Evolutionary conservation across 2,329 filamentous ascomycete species (phyloP).

Genomic region (Beauveria asiatica): DNA sequence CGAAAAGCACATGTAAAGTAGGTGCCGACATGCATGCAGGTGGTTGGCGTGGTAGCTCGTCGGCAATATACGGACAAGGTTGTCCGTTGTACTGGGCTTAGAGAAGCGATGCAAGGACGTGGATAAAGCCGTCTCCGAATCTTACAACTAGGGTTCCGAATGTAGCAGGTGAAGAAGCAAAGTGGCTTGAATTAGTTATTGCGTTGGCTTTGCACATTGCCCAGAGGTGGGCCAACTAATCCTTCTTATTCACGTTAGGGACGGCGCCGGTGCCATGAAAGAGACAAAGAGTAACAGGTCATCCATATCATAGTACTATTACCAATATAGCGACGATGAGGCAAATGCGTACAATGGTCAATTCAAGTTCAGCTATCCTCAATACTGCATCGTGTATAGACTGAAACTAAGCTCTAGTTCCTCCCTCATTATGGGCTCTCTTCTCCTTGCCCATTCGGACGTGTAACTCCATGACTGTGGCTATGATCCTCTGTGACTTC

Average conservation of each 20-base stretch:
- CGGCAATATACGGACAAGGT: not conserved
- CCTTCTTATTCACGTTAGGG: not conserved
- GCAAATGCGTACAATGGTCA: too few relatives aligned
- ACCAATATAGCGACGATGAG: too few relatives aligned
- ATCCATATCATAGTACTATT: too few relatives aligned
- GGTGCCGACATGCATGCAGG: not conserved
- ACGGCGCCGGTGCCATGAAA: not conserved
- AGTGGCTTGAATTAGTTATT: not conserved
- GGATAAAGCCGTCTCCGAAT: not conserved
- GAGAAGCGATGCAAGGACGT: not conserved
- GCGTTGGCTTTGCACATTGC: not conserved
- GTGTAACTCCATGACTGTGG: too few relatives aligned
- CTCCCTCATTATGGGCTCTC: too few relatives aligned
- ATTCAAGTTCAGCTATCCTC: too few relatives aligned
- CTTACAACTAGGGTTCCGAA: not conserved
- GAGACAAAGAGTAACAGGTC: too few relatives aligned
- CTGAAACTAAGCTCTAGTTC: too few relatives aligned
- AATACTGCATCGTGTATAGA: too few relatives aligned
- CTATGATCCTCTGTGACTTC: not conserved
- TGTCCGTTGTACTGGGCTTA: not conserved
- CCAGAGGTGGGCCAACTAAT: not conserved
- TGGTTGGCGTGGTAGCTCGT: not conserved
- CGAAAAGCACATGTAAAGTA: not conserved
- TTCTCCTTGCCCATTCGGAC: too few relatives aligned
- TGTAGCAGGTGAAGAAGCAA: slow-evolving; percentile 1